Evolutionary conservation across 495 filamentous ascomycete species (phyloP).

Genomic region (Neurospora sp.): DNA sequence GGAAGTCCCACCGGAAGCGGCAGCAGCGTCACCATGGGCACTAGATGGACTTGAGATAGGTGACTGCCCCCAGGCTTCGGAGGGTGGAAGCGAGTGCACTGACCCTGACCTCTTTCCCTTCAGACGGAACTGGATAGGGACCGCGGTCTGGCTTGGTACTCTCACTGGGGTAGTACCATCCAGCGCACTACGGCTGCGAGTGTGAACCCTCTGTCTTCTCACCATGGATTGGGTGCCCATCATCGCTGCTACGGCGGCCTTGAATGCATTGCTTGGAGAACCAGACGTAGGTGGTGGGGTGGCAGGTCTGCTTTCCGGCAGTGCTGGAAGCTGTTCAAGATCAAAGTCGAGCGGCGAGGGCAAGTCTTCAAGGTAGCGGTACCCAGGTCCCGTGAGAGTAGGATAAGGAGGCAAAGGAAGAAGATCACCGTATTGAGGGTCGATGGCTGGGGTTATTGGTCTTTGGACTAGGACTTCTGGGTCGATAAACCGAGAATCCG

Average conservation of each 20-base stretch:
- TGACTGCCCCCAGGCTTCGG: conserved; percentile 26
- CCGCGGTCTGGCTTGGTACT: conserved; percentile 41
- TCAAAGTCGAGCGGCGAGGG: conserved; percentile 6
- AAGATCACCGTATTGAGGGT: conserved; percentile 45
- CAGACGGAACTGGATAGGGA: conserved; percentile 39
- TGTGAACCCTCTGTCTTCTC: conserved; percentile 19
- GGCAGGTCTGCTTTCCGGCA: conserved; percentile 43
- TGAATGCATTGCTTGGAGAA: not conserved
- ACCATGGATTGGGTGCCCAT: not conserved
- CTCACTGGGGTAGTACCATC: conserved; percentile 28
- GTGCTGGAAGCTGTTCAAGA: conserved; percentile 25
- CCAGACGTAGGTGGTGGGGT: conserved; percentile 21
- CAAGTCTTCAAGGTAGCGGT: conserved; percentile 22
- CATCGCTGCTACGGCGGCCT: not conserved
- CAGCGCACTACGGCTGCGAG: conserved; percentile 25
- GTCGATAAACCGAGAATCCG: conserved; percentile 30
- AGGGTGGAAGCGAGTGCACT: conserved; percentile 23
- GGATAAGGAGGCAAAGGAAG: conserved; percentile 40
- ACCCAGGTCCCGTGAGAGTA: conserved; percentile 29
- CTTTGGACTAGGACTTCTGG: conserved; percentile 39
- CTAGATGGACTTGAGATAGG: conserved; percentile 12
- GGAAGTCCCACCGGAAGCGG: conserved; percentile 7
- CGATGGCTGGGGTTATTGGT: conserved; percentile 45
- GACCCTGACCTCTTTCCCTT: conserved; percentile 29
- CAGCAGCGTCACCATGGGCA: conserved; percentile 2